These are phyloP conservation scores for Tephrocybe rancida DNA, from an alignment of 768 basidiomycete species.

Conservation along the genomic window DNA sequence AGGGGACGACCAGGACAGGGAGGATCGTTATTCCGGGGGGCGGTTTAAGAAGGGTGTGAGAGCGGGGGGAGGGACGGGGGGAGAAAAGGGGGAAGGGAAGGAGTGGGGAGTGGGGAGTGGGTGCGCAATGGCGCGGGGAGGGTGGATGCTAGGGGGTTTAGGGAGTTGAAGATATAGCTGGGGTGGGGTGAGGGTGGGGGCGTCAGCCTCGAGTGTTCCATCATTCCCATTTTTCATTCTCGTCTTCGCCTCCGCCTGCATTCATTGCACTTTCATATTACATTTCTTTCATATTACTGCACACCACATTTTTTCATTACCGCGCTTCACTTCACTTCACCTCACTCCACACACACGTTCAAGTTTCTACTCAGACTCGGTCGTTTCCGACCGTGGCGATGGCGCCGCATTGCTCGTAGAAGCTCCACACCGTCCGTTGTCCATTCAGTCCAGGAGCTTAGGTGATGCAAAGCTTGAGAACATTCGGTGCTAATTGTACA, in stretches of 20 bases:
- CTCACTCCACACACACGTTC: too few relatives aligned
- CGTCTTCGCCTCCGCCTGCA: too few relatives aligned
- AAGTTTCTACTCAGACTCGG: too few relatives aligned
- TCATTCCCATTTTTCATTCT: too few relatives aligned
- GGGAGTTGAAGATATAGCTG: slow-evolving; percentile 68
- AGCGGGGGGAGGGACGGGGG: slow-evolving; percentile 13
- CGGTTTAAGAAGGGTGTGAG: slow-evolving; percentile 31
- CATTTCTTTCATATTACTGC: too few relatives aligned
- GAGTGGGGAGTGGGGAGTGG: slow-evolving; percentile 48
- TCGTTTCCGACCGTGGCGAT: slow-evolving; percentile 87
- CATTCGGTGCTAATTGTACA: slow-evolving; percentile 53
- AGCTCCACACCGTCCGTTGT: slow-evolving; percentile 83
- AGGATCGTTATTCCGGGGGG: slow-evolving; percentile 75
- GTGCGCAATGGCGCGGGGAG: slow-evolving; percentile 68
- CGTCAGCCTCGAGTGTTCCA: too few relatives aligned
- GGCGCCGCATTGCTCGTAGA: slow-evolving; percentile 87
- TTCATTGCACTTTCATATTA: too few relatives aligned
- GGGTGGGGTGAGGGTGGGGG: too few relatives aligned
- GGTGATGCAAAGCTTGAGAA: slow-evolving; percentile 77
- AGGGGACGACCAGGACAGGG: slow-evolving; percentile 50
- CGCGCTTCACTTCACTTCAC: too few relatives aligned
- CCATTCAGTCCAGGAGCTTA: slow-evolving; percentile 72
- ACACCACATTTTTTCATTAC: too few relatives aligned
- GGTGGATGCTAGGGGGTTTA: slow-evolving; percentile 76
- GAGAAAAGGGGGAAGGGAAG: slow-evolving; percentile 31